These are phyloP conservation scores for Talaromyces trachyspermus DNA, from an alignment of 495 filamentous ascomycete genomes.

Conservation along the genomic window DNA sequence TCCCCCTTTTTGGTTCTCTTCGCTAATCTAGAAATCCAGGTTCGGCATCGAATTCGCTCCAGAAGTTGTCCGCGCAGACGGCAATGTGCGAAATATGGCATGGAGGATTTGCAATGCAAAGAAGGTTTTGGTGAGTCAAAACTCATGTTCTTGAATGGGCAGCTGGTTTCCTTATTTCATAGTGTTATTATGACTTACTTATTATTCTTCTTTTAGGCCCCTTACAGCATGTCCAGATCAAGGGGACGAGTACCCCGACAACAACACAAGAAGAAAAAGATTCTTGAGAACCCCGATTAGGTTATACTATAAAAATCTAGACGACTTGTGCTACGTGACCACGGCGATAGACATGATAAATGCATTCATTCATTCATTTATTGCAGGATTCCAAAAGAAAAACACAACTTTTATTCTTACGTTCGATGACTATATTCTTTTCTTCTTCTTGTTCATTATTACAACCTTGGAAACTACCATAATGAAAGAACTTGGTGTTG, in stretches of 20 bases:
- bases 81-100: conserved; percentile 80
- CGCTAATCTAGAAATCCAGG: conserved; percentile 25
- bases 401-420: too few relatives aligned
- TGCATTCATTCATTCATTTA: not conserved
- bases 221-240: conserved; percentile 41
- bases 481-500: too few relatives aligned
- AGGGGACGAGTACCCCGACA: conserved; percentile 36
- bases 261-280: conserved; percentile 19
- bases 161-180: not conserved
- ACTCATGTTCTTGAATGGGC: conserved; percentile 1
- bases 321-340: too few relatives aligned
- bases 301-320: too few relatives aligned
- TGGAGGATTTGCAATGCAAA: conserved; percentile 96
- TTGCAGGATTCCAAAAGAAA: too few relatives aligned
- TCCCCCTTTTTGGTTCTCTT: not conserved
- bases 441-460: too few relatives aligned
- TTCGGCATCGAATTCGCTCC: conserved; percentile 95
- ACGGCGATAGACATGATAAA: not conserved
- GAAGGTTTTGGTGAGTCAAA: conserved; percentile 72
- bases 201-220: conserved; percentile 23
- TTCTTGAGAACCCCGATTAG: too few relatives aligned
- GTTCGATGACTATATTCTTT: too few relatives aligned
- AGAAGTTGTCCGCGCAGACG: conserved; percentile 87
- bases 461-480: too few relatives aligned
- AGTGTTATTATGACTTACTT: not conserved